Evolutionary conservation across 2,329 filamentous ascomycete species (phyloP).

Genomic region (Verticillium alfalfae): DNA sequence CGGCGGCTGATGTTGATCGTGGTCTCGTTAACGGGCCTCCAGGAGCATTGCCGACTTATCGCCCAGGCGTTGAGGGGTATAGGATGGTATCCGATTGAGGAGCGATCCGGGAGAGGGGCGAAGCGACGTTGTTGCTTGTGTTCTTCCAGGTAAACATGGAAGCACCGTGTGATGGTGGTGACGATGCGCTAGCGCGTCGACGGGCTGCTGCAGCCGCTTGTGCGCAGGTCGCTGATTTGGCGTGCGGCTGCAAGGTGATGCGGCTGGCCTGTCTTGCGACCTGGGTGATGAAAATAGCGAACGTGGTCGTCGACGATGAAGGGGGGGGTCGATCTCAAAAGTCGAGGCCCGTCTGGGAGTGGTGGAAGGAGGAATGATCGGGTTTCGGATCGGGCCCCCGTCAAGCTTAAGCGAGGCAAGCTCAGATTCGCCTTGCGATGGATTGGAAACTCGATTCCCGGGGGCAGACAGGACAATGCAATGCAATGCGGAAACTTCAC

Average conservation of each 20-base stretch:
- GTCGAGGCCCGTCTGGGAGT: not conserved
- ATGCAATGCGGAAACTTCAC: not conserved
- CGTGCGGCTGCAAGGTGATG: not conserved
- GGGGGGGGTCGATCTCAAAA: not conserved
- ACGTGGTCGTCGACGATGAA: not conserved
- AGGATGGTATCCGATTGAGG: no score
- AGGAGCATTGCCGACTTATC: conserved; percentile 15
- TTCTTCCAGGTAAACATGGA: not conserved
- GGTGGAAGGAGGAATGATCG: not conserved
- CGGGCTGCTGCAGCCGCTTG: conserved; percentile 18
- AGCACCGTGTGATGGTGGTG: not conserved
- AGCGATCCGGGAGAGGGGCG: not conserved
- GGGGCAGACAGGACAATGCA: not conserved
- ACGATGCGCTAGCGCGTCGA: not conserved
- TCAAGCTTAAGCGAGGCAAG: not conserved
- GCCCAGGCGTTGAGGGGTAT: not conserved
- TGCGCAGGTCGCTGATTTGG: conserved; percentile 1
- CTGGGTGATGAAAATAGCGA: not conserved
- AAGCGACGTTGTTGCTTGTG: not conserved
- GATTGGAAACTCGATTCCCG: not conserved
- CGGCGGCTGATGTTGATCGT: conserved; percentile 19
- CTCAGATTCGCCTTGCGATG: not conserved
- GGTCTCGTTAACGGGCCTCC: conserved; percentile 14
- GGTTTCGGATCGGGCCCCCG: not conserved
- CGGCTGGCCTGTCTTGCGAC: not conserved